These are phyloP conservation scores for Trichoderma polysporum DNA, from an alignment of 2,329 filamentous ascomycete species.

Conservation along the genomic window DNA sequence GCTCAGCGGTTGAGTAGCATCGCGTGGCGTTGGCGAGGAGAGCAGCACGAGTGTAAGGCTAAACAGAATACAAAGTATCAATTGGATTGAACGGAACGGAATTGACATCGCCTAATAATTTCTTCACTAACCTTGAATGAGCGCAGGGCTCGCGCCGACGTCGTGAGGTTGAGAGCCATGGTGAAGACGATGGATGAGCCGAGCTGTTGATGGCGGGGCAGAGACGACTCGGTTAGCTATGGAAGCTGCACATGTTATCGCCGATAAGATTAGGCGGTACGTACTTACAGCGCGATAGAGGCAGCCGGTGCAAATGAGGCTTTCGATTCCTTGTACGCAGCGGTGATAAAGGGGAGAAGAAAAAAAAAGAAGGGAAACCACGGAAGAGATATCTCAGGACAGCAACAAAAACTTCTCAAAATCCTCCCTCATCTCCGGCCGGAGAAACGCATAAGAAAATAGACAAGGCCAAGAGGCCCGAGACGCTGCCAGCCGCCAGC, in stretches of 20 bases:
- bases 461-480: not conserved
- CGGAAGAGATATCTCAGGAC: not conserved
- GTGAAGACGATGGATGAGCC: constrained; percentile 16
- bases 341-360: not conserved
- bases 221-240: constrained; percentile 5
- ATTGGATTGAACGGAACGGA: not conserved
- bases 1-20: constrained; percentile 75
- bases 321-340: not conserved
- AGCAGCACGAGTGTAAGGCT: constrained; percentile 36
- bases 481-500: not conserved
- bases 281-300: not conserved
- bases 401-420: not conserved
- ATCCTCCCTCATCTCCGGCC: not conserved
- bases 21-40: constrained; percentile 41
- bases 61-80: not conserved
- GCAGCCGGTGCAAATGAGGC: not conserved
- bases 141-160: constrained; percentile 61
- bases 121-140: constrained; percentile 57
- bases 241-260: not conserved
- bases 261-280: not conserved
- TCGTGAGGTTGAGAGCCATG: constrained; percentile 66
- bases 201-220: constrained; percentile 23
- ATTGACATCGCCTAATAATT: too few species aligned
- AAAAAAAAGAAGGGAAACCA: not conserved
- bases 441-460: not conserved